Conservation (phyloP, 2,329 filamentous ascomycete genomes). For the Neonectria sp. region DNA sequence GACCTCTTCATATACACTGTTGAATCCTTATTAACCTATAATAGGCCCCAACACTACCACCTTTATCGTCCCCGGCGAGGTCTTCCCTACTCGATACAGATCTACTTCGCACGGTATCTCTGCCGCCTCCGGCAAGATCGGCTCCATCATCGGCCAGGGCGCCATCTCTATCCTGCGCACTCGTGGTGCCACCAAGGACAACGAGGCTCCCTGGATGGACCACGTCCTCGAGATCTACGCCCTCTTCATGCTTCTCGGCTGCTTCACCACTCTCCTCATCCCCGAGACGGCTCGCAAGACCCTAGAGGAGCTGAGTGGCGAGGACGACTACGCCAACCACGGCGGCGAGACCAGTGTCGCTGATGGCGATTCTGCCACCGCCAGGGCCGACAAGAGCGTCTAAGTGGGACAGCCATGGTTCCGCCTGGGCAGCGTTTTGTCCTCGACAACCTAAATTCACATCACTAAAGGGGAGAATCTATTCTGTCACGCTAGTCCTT, state of each 20-base stretch:
- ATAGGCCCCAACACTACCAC: conserved; percentile 68
- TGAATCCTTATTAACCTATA: not conserved
- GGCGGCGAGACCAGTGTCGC: conserved; percentile 12
- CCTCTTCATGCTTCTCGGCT: conserved; percentile 82
- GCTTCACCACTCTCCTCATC: conserved; percentile 78
- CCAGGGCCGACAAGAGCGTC: conserved; percentile 35
- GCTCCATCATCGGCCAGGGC: conserved; percentile 70
- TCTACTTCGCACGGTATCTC: conserved; percentile 72
- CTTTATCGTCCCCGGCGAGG: conserved; percentile 70
- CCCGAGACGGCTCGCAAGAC: conserved; percentile 83
- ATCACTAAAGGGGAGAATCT: conserved; percentile 23
- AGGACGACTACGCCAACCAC: conserved; percentile 51
- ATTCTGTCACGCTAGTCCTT: conserved; percentile 26
- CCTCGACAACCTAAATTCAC: conserved; percentile 15
- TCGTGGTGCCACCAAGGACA: conserved; percentile 56
- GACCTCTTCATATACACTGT: not conserved
- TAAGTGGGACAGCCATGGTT: conserved; percentile 16
- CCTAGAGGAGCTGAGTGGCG: conserved; percentile 72
- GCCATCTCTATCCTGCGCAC: conserved; percentile 70
- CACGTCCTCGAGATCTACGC: conserved; percentile 84
- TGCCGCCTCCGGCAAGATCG: conserved; percentile 69
- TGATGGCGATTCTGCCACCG: conserved; percentile 32
- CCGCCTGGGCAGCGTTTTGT: not conserved
- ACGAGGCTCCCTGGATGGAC: conserved; percentile 76
- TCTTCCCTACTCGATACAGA: conserved; percentile 70